These are phyloP conservation scores for Canna indica DNA, from an alignment of 176 grass and related monocot species.

Conservation along the genomic window DNA sequence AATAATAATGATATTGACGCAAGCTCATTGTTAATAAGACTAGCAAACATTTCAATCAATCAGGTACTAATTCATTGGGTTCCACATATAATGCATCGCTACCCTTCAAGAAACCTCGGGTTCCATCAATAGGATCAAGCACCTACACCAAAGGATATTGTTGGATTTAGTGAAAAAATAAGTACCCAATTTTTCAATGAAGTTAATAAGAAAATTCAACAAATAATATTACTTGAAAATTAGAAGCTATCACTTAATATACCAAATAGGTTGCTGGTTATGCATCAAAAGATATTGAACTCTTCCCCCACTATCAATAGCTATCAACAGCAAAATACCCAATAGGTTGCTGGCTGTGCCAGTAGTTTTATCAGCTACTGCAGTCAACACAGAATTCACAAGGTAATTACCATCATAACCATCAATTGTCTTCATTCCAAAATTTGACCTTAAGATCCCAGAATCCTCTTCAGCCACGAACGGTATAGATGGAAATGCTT, in stretches of 20 bases:
- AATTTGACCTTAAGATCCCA: slow-evolving; percentile 34
- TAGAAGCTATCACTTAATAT: too few relatives aligned
- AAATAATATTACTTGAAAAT: too few relatives aligned
- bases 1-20: too few relatives aligned
- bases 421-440: not conserved
- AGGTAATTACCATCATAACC: slow-evolving; percentile 25
- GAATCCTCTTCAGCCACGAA: slow-evolving; percentile 85
- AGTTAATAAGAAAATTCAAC: too few relatives aligned
- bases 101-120: slow-evolving; percentile 67
- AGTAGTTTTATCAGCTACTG: slow-evolving; percentile 40
- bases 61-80: too few relatives aligned
- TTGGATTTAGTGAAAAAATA: too few relatives aligned
- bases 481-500: slow-evolving; percentile 63
- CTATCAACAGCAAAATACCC: slow-evolving; percentile 52
- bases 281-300: slow-evolving; percentile 59
- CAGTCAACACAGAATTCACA: too few relatives aligned
- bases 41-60: too few relatives aligned
- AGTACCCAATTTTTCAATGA: too few relatives aligned
- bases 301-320: slow-evolving; percentile 85
- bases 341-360: slow-evolving; percentile 31
- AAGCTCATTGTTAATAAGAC: too few relatives aligned
- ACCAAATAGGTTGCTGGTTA: slow-evolving; percentile 73
- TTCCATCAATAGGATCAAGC: slow-evolving; percentile 92
- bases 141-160: too few relatives aligned
- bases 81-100: slow-evolving; percentile 83